Evolutionary conservation across 2,329 filamentous ascomycete species (phyloP).

Genomic region (Harringtonia aguacate): DNA sequence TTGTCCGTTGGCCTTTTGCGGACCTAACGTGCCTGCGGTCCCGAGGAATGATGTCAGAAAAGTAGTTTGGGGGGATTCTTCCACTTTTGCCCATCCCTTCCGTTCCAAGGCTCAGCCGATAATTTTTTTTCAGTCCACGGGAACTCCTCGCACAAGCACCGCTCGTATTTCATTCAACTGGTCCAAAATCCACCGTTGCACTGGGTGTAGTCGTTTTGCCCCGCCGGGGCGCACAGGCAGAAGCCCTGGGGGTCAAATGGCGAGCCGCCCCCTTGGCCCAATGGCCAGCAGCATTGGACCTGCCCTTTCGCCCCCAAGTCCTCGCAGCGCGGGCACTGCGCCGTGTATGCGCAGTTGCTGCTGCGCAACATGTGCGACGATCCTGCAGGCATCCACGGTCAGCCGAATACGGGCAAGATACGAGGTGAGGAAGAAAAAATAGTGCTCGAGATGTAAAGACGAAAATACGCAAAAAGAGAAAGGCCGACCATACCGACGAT

Average conservation of each 20-base stretch:
- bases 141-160: not conserved
- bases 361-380: not conserved
- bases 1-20: no score
- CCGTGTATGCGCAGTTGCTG: conserved; percentile 4
- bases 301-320: not conserved
- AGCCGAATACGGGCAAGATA: no score
- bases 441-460: no score
- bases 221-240: conserved; percentile 6
- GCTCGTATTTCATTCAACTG: not conserved
- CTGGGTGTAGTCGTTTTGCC: conserved; percentile 4
- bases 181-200: conserved; percentile 5
- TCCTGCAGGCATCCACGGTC: not conserved
- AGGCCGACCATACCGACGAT: no score
- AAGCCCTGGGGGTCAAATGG: conserved; percentile 7
- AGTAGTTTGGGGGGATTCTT: no score
- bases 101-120: no score
- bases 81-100: no score
- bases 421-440: no score
- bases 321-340: conserved; percentile 5
- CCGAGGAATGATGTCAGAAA: no score
- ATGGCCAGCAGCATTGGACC: conserved; percentile 8
- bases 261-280: conserved; percentile 4
- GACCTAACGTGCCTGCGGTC: no score
- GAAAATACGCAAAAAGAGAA: no score
- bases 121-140: no score